Base-by-base conservation (phyloP, 2,329 filamentous ascomycete genomes). In the Aspergillaceae sp. region DNA sequence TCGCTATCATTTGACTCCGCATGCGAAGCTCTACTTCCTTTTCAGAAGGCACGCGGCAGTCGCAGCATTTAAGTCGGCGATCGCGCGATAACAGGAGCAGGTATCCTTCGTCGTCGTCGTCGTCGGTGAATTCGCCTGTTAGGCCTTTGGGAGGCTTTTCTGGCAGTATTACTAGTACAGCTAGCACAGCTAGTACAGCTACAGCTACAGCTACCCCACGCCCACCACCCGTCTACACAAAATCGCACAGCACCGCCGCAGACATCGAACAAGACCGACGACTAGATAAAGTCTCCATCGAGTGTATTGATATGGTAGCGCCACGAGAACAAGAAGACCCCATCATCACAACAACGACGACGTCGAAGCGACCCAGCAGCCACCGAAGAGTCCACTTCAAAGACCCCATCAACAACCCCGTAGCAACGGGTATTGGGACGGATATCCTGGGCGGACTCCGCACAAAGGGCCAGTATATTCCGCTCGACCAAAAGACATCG, bases 391-490 rank as follows among this genome's bases (percentile, higher is more conserved):
- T 28, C 19, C 36, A 38, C 9, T 38, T 38, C 7, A 19, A 19
- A 19, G 36, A 9, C 30, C 57, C 54, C 32, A 32, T 47, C 30
- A 27, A 41, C 3, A 59, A 73, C 48, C 62, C 68, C 10, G 69
- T 73, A 28, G 67, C 73, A 6, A 69, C 68, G 43, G 56, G 73
- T 58, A 62, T 78, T 66, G 61, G 78, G 66, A 64, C 77, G 62
- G 54, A 74, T 63, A 56, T 74, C 28, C 56, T 69, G 7, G 76
- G 80, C 4, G 87, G 86, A 4, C 79, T 84, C 43, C 83, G 87
- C 48, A 94, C 90, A 1, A 95, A 90, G 64, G 92, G 87, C 4
- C 77, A 79, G 51, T 94, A 84, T 61, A 71, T 87, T 19, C 82
- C 86, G 0, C 74, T 91, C 1, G 78, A 84, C 46, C 78, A 81